A percentile compares a stretch with the other conserved stretches of the same genome.
Conservation (phyloP, 176 grass and related monocot species). For the Lolium multiflorum region DNA sequence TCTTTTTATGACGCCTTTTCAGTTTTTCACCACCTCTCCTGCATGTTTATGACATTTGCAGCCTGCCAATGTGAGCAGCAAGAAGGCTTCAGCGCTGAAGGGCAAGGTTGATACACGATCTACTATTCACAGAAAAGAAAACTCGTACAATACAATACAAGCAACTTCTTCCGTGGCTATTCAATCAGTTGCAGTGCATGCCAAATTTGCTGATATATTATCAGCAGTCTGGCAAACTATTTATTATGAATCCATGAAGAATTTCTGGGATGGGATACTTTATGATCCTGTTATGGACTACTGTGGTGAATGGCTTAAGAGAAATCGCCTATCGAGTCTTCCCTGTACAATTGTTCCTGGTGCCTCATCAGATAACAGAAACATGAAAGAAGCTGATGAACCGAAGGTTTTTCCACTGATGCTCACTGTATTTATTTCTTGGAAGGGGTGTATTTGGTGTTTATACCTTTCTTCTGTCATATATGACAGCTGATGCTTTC, state of each 20-base stretch:
- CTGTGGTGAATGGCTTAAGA: conserved; percentile 70
- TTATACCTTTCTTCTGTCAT: conserved; percentile 27
- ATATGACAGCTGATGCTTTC: conserved; percentile 25
- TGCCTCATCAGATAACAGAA: conserved; percentile 32
- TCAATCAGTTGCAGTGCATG: conserved; percentile 31
- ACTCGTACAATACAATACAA: conserved; percentile 29
- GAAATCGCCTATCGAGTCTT: conserved; percentile 44
- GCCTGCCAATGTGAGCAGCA: conserved; percentile 43
- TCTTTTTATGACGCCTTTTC: neutral
- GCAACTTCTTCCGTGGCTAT: conserved; percentile 26
- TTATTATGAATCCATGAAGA: conserved; percentile 84
- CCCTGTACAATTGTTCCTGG: conserved; percentile 35
- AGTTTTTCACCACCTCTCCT: conserved; percentile 20
- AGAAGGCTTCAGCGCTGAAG: conserved; percentile 39
- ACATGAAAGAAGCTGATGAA: conserved; percentile 44
- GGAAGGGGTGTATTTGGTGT: conserved; percentile 3
- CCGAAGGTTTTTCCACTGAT: conserved; percentile 42
- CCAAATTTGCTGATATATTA: conserved; percentile 59
- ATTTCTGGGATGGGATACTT: conserved; percentile 71
- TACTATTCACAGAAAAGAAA: conserved; percentile 34
- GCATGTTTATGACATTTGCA: conserved; percentile 36
- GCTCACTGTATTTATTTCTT: conserved; percentile 20
- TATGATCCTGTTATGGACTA: conserved; percentile 67
- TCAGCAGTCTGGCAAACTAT: conserved; percentile 57
- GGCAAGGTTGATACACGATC: conserved; percentile 35